Base-by-base conservation (phyloP, 129 eudicot genomes). In the Saussurea involucrata region DNA sequence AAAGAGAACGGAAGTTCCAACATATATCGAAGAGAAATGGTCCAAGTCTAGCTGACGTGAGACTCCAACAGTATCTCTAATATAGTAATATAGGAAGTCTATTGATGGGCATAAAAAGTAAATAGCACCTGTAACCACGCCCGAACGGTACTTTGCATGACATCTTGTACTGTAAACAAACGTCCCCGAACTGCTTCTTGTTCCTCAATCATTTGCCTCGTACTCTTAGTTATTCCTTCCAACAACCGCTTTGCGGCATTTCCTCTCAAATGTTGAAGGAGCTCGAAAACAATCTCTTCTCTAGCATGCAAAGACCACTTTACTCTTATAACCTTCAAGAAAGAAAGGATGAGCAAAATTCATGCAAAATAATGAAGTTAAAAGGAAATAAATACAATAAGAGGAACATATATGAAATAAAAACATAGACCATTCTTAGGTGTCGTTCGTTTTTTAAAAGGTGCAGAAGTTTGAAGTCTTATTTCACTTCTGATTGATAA, bases 181-280 rank as follows among this genome's bases (percentile, higher is more conserved):
- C 98, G 97, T 53, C 90, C 98, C 49, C 98, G 93, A 72, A 87
- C 97, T 20, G 97, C 98, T 88, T 94, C 98, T 88, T 94, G 98
- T 73, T 94, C 98, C 49, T 84, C 97, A 63, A 94, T 87, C 98
- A 94, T 94, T 78, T 90, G 93, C 66, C 98, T 75, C 0, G 96
- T 89, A 80, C 96, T 91, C 86, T 86, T 94, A 66, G 86, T 87
- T 55, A 91, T 66, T 72, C 96, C 92, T 44, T 94, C 98, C 27
- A 94, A 85, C 20, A 91, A 76, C 61, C 4, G 36, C 67, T 80
- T 87, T 31, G 96, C 78, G 31, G 87, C 80, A 49, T 85, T 85
- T 13, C 98, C 97, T 79, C 86, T 90, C 69, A 94, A 75, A 78
- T 91, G 98, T 79, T 89, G 98, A 53, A 89, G 92, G 78, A 94